Evolutionary conservation across 1,284 basidiomycete species (phyloP), one percentile per base, ranked within the genome.

Genomic region (Cronartium quercuum): DNA sequence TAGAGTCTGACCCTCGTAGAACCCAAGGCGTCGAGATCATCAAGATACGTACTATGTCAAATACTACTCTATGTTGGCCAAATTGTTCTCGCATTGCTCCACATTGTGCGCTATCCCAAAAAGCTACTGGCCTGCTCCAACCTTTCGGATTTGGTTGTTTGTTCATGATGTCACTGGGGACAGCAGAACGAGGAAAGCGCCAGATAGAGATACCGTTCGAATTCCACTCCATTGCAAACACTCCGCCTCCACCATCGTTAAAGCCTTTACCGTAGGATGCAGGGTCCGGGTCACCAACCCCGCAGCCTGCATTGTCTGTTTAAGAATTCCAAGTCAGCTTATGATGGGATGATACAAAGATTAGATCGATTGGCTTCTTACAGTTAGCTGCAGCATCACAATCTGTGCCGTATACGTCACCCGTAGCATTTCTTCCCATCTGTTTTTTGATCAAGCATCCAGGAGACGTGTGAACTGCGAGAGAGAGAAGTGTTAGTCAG

Each of bases 221-320:
- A 78, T 89, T 86, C 88, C 90, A 90, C 42, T 87, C 81, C 82
- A 90, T 88, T 0, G 87, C 91, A 78, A 84, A 91, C 24, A 92
- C 89, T 18, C 91, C 91, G 10, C 92, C 92, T 1, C 84, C 83
- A 13, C 79, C 85, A 0, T 84, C 83, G 82, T 92, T 92, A 84
- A 92, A 91, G 3, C 84, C 84, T 68, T 85, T 82, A 0, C 91
- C 91, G 77, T 88, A 94, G 6, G 87, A 87, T 12, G 81, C 81
- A 13, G 82, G 77, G 47, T 85, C 84, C 24, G 82, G 79, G 79
- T 89, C 88, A 35, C 82, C 77, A 79, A 88, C 88, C 0, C 84
- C 86, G 81, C 91, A 92, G 0, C 91, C 91, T 13, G 84, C 80
- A 79, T 91, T 89, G 79, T 84, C 83, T 76, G 24, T n/a, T 10